Conservation (phyloP, 371 early-diverging fungal genomes). For the Funneliformis caledonium region DNA sequence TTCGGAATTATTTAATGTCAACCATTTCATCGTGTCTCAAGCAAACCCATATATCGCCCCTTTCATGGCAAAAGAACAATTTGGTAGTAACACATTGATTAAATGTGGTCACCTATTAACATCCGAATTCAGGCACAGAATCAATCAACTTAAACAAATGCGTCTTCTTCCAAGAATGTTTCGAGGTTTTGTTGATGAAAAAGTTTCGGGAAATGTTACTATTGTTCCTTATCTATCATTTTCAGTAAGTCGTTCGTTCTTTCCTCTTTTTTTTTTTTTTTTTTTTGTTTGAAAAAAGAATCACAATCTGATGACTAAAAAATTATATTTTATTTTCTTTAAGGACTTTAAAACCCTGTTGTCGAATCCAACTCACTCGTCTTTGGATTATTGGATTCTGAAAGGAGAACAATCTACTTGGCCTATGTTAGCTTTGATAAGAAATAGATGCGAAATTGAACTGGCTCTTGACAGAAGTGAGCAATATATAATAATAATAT, state of each 20-base stretch:
- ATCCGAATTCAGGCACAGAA: constrained; percentile 65
- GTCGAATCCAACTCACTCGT: constrained; percentile 73
- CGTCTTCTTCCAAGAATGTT: constrained; percentile 62
- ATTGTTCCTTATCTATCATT: constrained; percentile 60
- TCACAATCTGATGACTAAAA: not conserved
- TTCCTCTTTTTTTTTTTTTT: not conserved
- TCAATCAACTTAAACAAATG: constrained; percentile 66
- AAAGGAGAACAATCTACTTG: constrained; percentile 87
- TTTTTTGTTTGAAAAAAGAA: not conserved
- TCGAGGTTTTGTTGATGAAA: constrained; percentile 63
- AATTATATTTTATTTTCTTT: constrained; percentile 34
- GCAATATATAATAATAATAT: not conserved
- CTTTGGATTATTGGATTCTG: constrained; percentile 77
- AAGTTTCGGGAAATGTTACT: constrained; percentile 71
- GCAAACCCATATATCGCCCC: constrained; percentile 70
- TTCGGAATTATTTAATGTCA: constrained; percentile 76
- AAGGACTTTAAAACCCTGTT: constrained; percentile 76
- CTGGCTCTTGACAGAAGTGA: constrained; percentile 64
- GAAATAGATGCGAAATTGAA: constrained; percentile 77
- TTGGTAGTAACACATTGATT: constrained; percentile 52
- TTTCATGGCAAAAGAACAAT: constrained; percentile 63
- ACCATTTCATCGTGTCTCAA: constrained; percentile 78
- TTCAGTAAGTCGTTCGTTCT: constrained; percentile 46
- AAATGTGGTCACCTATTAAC: constrained; percentile 56
- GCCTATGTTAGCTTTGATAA: constrained; percentile 77